A percentile compares a stretch with the other conserved stretches of the same genome.
Conservation (phyloP, 208 protist genomes). For the Crithidia thermophila region DNA sequence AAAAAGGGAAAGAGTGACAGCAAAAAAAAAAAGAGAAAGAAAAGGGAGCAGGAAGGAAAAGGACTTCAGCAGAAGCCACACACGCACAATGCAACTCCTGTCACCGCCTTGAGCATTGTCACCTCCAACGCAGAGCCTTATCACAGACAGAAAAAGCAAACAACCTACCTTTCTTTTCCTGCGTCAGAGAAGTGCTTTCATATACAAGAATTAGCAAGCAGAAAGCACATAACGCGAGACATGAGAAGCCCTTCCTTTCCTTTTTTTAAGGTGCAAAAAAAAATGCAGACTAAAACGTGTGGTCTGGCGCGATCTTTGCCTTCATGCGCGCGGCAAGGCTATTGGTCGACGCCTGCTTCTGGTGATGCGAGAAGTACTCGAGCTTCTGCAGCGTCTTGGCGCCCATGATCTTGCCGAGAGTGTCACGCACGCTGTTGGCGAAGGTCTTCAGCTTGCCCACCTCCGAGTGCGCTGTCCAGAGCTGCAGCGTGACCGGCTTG, state of each 20-base stretch:
- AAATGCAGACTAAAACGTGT: slow-evolving; percentile 28
- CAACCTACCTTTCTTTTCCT: too few relatives aligned
- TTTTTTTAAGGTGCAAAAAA: not conserved
- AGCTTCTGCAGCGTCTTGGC: slow-evolving; percentile 81
- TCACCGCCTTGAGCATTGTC: too few relatives aligned
- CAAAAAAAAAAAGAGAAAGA: slow-evolving; percentile 8
- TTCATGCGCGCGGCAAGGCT: slow-evolving; percentile 72
- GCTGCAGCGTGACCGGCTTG: slow-evolving; percentile 75
- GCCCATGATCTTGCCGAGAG: slow-evolving; percentile 69
- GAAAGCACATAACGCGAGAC: too few relatives aligned
- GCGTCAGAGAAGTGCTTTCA: too few relatives aligned
- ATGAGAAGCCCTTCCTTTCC: too few relatives aligned
- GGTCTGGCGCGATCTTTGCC: slow-evolving; percentile 39
- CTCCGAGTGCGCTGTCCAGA: slow-evolving; percentile 83
- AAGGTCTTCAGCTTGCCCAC: slow-evolving; percentile 65
- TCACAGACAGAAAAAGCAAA: too few relatives aligned
- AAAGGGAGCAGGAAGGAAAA: slow-evolving; percentile 8
- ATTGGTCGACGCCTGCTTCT: slow-evolving; percentile 52
- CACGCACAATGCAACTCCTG: too few relatives aligned
- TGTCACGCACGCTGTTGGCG: slow-evolving; percentile 58
- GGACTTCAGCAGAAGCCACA: too few relatives aligned
- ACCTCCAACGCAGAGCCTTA: too few relatives aligned
- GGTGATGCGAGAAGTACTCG: slow-evolving; percentile 84
- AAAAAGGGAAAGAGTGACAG: not conserved
- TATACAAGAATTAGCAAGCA: too few relatives aligned